These are phyloP conservation scores for Coemansia sp. DNA, from an alignment of 192 early-diverging fungal genomes.

Conservation along the genomic window DNA sequence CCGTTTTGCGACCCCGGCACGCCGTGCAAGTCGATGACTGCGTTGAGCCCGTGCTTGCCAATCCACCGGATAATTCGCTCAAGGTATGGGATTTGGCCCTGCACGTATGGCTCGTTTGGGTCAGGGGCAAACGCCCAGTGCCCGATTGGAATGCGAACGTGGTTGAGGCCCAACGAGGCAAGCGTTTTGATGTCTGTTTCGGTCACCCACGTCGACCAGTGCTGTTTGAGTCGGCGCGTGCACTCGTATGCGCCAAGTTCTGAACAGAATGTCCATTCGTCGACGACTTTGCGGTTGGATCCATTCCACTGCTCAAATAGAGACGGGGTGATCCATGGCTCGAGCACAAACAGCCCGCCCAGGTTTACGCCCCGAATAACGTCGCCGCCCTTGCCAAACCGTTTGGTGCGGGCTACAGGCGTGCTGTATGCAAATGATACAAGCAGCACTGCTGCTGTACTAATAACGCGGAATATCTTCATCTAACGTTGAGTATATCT, in stretches of 20 bases:
- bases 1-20: conserved; percentile 66
- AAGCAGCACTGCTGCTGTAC: conserved; percentile 7
- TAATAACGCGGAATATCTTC: not conserved
- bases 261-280: conserved; percentile 61
- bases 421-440: conserved; percentile 1
- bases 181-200: conserved; percentile 56
- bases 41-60: conserved; percentile 55
- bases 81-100: conserved; percentile 46
- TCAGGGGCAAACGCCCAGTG: conserved; percentile 61
- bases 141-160: conserved; percentile 62
- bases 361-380: conserved; percentile 61
- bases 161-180: conserved; percentile 52
- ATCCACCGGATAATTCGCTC: conserved; percentile 44
- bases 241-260: conserved; percentile 51
- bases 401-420: conserved; percentile 12
- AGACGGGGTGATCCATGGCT: conserved; percentile 61
- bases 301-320: conserved; percentile 53
- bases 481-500: not conserved
- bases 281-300: conserved; percentile 36
- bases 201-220: conserved; percentile 61
- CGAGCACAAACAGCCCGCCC: conserved; percentile 61
- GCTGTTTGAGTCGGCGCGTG: conserved; percentile 26
- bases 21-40: conserved; percentile 61
- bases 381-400: conserved; percentile 41
- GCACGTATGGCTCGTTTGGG: conserved; percentile 57